A percentile compares a stretch with the other conserved stretches of the same genome.
Evolutionary conservation across 108 stramenopile genomes (phyloP).

Genomic region (Cyclotella atomus): DNA sequence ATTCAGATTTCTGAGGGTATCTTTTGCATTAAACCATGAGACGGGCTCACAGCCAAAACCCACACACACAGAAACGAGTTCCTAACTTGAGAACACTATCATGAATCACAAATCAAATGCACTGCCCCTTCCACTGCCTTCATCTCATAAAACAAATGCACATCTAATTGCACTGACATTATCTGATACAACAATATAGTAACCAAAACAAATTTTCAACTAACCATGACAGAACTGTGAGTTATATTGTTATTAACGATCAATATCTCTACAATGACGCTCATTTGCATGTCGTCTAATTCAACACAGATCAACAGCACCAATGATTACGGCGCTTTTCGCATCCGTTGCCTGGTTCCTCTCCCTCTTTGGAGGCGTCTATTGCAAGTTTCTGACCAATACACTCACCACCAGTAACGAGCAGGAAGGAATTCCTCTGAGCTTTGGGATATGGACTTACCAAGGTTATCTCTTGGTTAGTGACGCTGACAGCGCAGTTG

Average conservation of each 20-base stretch:
- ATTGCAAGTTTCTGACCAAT: conserved; percentile 16
- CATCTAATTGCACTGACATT: neutral
- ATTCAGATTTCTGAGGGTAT: no score
- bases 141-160: no score
- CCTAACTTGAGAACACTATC: neutral
- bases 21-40: no score
- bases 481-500: neutral
- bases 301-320: neutral
- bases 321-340: neutral
- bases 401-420: neutral
- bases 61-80: no score
- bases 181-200: neutral
- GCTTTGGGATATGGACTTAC: conserved; percentile 14
- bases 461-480: neutral
- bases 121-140: neutral
- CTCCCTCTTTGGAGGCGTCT: neutral
- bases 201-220: neutral
- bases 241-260: neutral
- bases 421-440: neutral
- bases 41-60: no score
- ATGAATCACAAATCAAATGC: neutral
- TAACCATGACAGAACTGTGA: conserved; percentile 11
- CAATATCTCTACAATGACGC: neutral
- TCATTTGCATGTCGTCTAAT: neutral
- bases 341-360: conserved; percentile 13